Evolutionary conservation across 2,329 filamentous ascomycete genomes (phyloP), one percentile per base, ranked within the genome.

Genomic region (Teratosphaeria nubilosa): DNA sequence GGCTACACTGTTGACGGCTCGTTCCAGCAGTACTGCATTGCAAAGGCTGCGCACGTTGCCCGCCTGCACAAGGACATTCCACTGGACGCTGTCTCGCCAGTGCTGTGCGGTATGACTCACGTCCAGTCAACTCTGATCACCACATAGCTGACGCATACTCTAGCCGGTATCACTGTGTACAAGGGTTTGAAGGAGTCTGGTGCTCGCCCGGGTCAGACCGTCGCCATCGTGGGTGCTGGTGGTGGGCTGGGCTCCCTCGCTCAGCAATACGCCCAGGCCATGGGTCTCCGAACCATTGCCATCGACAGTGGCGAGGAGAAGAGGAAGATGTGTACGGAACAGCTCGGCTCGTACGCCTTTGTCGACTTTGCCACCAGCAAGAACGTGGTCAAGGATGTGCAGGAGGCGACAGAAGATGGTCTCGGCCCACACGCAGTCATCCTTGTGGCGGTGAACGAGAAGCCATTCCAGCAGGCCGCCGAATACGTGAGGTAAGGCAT

Each of bases 401-500:
- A 91, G 78, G 85, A 84, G 53, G 86, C 86, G 30, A 95, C 90
- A 1, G 76, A 83, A 30, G 90, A 92, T 66, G 89, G 89, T 22
- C 81, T 90, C 16, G 92, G 92, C 56, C 91, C 91, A 5, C 88
- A 95, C 68, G 91, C 90, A 45, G 91, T 92, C 61, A 80, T 96
- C 64, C 80, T 96, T 51, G 84, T 96, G 60, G 91, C 92, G 61
- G 91, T 90, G 56, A 83, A 80, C 67, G 91, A 96, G 82, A 90
- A 87, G 79, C 92, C 92, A 56, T 96, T 96, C 85, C 90, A 96
- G 78, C 91, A 96, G 78, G 92, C 92, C 50, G 85, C 89, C 53
- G 86, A 81, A 41, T 60, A 60, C 31, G 59, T 60, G 2, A 53
- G 56, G 24, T 55, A 54, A 22, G 57, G 50, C 50, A 24, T 24